Conservation (phyloP, 2,329 filamentous ascomycete genomes). For the Ceratocystis alfenasii region DNA sequence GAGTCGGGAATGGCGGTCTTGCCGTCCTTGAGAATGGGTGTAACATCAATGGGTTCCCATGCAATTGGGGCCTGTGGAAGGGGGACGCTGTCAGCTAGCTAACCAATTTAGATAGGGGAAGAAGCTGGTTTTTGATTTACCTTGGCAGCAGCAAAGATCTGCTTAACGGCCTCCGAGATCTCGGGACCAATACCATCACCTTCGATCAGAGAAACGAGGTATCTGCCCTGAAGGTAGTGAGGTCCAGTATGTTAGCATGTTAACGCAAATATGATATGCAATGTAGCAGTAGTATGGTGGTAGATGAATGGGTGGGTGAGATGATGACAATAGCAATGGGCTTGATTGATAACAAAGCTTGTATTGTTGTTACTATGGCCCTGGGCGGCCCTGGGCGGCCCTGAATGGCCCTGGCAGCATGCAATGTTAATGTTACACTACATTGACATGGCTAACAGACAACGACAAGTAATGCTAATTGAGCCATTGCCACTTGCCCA, state of each 20-base stretch:
- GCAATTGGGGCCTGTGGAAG: slow-evolving; percentile 65
- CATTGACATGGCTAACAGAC: too few species aligned
- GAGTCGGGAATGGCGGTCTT: slow-evolving; percentile 89
- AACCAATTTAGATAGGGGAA: not conserved
- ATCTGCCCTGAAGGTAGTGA: slow-evolving; percentile 59
- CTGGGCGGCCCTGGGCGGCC: not conserved
- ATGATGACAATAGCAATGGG: too few species aligned
- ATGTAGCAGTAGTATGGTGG: not conserved
- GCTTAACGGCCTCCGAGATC: slow-evolving; percentile 95
- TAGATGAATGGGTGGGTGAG: not conserved
- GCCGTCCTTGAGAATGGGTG: slow-evolving; percentile 83
- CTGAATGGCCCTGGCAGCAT: too few species aligned
- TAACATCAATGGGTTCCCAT: slow-evolving; percentile 96
- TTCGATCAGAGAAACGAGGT: slow-evolving; percentile 92
- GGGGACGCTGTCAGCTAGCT: not conserved
- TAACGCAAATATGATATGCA: not conserved
- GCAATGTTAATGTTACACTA: too few species aligned
- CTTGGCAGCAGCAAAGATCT: slow-evolving; percentile 92
- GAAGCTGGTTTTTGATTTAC: slow-evolving; percentile 38
- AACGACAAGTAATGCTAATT: too few species aligned
- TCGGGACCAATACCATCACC: slow-evolving; percentile 98
- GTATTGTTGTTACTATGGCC: too few species aligned
- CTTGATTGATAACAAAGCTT: too few species aligned
- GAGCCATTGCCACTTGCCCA: too few species aligned
- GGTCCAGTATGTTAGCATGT: slow-evolving; percentile 10